These are phyloP conservation scores for Cladorrhinum sp. DNA, from an alignment of 2,329 filamentous ascomycete genomes.

Conservation along the genomic window DNA sequence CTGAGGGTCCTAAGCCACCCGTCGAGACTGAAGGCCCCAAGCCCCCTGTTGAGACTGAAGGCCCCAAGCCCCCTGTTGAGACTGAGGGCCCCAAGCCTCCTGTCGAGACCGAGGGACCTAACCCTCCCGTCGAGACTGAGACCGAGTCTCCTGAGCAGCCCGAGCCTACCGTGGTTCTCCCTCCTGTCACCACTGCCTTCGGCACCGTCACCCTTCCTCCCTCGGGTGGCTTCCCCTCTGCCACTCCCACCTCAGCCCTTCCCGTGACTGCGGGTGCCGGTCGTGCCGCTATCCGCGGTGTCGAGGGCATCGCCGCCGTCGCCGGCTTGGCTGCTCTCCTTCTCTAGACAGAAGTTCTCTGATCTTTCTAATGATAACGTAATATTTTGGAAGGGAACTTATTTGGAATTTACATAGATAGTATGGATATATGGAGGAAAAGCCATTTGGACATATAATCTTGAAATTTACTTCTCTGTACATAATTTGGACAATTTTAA, in stretches of 20 bases:
- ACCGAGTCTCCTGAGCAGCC: background rate
- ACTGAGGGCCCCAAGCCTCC: background rate
- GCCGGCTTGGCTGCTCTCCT: slow-evolving; percentile 24
- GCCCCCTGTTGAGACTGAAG: background rate
- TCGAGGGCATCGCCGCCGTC: slow-evolving; percentile 18
- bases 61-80: background rate
- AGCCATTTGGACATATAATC: background rate
- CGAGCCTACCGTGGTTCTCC: background rate
- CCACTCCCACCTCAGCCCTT: background rate
- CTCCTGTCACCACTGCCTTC: slow-evolving; percentile 2
- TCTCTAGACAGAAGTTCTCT: slow-evolving; percentile 15
- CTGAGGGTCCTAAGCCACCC: background rate
- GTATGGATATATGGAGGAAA: slow-evolving; percentile 13
- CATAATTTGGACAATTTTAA: background rate
- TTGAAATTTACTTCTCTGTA: background rate
- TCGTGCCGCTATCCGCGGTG: slow-evolving; percentile 17
- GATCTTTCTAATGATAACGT: background rate
- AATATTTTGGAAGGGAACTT: background rate
- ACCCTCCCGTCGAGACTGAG: no score
- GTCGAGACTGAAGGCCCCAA: background rate
- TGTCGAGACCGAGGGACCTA: slow-evolving; percentile 1
- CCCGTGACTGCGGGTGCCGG: slow-evolving; percentile 24
- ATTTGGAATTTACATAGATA: slow-evolving; percentile 31
- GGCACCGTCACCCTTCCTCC: slow-evolving; percentile 10
- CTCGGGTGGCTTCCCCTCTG: slow-evolving; percentile 7